phyloP scores from a whole-genome alignment of 352 stramenopile species.

The Pythium aquatile region DNA sequence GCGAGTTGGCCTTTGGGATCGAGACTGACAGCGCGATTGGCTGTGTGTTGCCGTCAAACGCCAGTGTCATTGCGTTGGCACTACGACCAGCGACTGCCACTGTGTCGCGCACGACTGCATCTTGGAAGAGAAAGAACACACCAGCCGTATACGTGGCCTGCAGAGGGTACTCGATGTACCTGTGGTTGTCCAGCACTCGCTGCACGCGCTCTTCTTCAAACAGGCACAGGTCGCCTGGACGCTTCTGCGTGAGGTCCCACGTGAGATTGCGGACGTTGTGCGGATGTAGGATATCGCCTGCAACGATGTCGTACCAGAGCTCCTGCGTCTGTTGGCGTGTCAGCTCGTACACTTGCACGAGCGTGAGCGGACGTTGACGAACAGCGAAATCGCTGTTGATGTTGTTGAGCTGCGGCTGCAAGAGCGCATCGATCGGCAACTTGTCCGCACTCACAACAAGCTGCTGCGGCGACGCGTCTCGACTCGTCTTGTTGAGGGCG shows the following conservation, averaged over 20 bases:
- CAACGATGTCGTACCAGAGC: background rate
- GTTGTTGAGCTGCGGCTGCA: background rate
- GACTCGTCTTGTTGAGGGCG: background rate
- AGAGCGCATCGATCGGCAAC: background rate
- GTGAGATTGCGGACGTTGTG: slow-evolving; percentile 2
- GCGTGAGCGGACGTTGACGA: background rate
- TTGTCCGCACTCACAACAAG: background rate
- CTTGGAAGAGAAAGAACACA: background rate
- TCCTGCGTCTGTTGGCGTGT: background rate
- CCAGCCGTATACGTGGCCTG: background rate
- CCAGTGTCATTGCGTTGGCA: background rate
- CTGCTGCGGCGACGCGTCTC: background rate
- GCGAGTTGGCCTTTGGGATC: background rate
- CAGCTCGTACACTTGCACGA: background rate
- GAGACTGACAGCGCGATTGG: background rate
- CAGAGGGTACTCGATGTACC: slow-evolving; percentile 1
- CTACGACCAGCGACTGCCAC: background rate
- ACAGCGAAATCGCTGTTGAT: background rate
- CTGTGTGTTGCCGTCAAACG: slow-evolving; percentile 1
- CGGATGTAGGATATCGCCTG: background rate
- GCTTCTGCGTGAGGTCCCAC: background rate
- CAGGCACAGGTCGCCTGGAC: background rate
- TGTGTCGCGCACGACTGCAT: background rate
- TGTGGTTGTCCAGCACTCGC: slow-evolving; percentile 1
- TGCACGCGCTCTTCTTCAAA: background rate